phyloP scores from a whole-genome alignment of 495 filamentous ascomycete species.

The Rostrohypoxylon terebratum region DNA sequence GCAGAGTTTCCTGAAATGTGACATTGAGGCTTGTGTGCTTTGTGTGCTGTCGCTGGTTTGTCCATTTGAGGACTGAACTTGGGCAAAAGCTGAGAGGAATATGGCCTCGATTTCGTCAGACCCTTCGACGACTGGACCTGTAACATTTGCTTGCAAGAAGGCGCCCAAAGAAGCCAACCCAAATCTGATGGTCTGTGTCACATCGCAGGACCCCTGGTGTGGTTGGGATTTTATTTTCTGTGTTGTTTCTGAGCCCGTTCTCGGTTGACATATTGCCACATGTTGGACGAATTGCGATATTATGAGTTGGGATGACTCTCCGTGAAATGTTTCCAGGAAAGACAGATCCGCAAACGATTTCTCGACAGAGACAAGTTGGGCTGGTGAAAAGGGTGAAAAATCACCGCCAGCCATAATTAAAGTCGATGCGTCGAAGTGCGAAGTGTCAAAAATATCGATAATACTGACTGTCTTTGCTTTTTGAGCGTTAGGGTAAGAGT shows the following conservation, averaged over 20 bases:
- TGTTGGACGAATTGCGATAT: constrained; percentile 32
- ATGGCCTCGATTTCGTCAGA: constrained; percentile 43
- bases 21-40: constrained; percentile 17
- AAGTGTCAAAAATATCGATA: no score
- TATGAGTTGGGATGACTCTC: constrained; percentile 17
- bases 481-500: background rate
- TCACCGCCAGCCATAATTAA: constrained; percentile 24
- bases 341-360: constrained; percentile 26
- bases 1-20: constrained; percentile 57
- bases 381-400: constrained; percentile 31
- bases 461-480: constrained; percentile 2
- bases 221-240: background rate
- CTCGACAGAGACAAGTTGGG: constrained; percentile 30
- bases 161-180: constrained; percentile 78
- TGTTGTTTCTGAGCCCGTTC: background rate
- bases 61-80: constrained; percentile 5
- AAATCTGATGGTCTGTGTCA: constrained; percentile 49
- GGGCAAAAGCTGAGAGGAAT: constrained; percentile 43
- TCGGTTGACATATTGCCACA: background rate
- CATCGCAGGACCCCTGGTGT: background rate
- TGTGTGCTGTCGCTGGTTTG: constrained; percentile 8
- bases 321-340: constrained; percentile 24
- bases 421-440: background rate
- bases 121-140: constrained; percentile 79
- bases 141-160: constrained; percentile 94